phyloP scores from a whole-genome alignment of 345 rosid species.

The Eucalyptus globulus region DNA sequence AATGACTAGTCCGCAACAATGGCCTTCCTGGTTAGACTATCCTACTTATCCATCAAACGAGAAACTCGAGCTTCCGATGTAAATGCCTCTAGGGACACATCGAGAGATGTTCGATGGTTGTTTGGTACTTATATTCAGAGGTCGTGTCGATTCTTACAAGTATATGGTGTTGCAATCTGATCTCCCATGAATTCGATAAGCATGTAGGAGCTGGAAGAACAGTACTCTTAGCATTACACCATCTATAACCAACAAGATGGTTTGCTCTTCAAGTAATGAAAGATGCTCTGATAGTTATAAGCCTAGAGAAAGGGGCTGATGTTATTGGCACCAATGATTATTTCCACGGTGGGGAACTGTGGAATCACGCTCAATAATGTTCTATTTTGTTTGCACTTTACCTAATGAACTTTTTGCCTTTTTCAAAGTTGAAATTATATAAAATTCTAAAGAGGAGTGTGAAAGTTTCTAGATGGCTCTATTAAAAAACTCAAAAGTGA shows the following conservation, averaged over 20 bases:
- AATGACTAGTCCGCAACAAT: background rate
- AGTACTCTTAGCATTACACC: background rate
- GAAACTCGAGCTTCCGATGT: background rate
- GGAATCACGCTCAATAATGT: background rate
- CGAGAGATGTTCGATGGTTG: background rate
- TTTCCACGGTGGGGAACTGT: background rate
- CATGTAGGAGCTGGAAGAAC: background rate
- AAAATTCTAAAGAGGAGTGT: accelerated
- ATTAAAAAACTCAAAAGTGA: background rate
- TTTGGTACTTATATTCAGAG: background rate
- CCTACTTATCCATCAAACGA: background rate
- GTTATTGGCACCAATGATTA: background rate
- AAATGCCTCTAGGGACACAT: background rate
- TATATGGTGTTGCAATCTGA: background rate
- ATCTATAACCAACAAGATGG: background rate
- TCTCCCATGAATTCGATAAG: background rate
- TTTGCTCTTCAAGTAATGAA: background rate
- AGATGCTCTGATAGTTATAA: background rate
- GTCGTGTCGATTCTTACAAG: background rate
- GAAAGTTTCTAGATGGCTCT: background rate
- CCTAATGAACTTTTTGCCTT: background rate
- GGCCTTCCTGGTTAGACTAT: background rate
- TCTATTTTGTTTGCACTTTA: background rate
- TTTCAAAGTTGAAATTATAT: background rate
- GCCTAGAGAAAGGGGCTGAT: background rate